phyloP scores from a whole-genome alignment of 1,139 yeast species.

The Pneumocystis wakefieldiae region DNA sequence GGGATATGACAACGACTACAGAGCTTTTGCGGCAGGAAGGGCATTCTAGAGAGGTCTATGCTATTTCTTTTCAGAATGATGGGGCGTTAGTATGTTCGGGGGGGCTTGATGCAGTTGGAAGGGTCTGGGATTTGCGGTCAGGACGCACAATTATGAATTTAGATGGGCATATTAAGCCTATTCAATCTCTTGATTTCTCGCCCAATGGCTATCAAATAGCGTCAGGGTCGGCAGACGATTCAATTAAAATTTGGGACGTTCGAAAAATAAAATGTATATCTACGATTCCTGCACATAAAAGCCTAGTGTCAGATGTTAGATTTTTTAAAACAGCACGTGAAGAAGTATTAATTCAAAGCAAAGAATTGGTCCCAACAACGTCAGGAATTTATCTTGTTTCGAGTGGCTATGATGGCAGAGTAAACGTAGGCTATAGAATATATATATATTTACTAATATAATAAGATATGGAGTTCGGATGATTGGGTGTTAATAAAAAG shows the following conservation, averaged over 20 bases:
- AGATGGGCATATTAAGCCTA: conserved; percentile 56
- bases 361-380: conserved; percentile 12
- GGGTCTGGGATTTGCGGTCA: conserved; percentile 75
- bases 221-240: conserved; percentile 74
- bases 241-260: conserved; percentile 75
- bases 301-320: conserved; percentile 51
- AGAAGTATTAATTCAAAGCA: conserved; percentile 21
- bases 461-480: conserved; percentile 45
- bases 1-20: conserved; percentile 47
- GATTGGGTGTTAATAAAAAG: conserved; percentile 50
- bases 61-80: conserved; percentile 54
- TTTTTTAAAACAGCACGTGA: conserved; percentile 29
- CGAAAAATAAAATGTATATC: conserved; percentile 35
- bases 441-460: neutral
- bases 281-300: conserved; percentile 64
- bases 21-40: conserved; percentile 62
- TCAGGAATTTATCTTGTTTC: conserved; percentile 42
- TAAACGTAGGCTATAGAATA: conserved; percentile 27
- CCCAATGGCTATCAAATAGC: conserved; percentile 62
- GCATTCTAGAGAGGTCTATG: conserved; percentile 58
- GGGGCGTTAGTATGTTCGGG: conserved; percentile 67
- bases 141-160: conserved; percentile 52
- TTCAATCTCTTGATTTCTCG: conserved; percentile 62
- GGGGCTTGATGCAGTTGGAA: conserved; percentile 61
- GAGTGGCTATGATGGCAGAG: conserved; percentile 53